Base-by-base conservation (phyloP, 1,284 basidiomycete genomes). In the Volvariella surrecta region DNA sequence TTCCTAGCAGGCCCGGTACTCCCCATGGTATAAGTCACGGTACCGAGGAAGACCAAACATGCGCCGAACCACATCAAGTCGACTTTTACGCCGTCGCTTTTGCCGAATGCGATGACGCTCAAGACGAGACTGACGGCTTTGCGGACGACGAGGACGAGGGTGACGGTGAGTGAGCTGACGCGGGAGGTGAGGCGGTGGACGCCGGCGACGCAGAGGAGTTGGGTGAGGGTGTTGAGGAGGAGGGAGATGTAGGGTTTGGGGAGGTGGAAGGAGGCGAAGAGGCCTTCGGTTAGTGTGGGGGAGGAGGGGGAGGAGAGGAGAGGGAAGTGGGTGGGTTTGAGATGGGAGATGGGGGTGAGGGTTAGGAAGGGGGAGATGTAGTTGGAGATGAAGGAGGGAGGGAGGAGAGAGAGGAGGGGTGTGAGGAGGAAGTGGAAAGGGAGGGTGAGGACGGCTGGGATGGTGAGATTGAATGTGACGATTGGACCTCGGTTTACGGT, bases 171-270 rank as follows among this genome's bases (percentile, higher is more conserved):
- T 4, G 83, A 76, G 37, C 79, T 82, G 2, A 94, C 88, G 34
- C 76, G 72, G 1, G 77, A 75, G 0, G 91, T 93, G 45, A 97
- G 71, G 31, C 88, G 73, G 58, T 97, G 84, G 35, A 96, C 93
- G 31, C 93, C 94, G 2, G 89, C 72, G n/a, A 89, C 83, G 61
- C 93, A 97, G 11, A 95, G 49, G 2, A 93, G 71, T 58, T 95
- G 91, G 0, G 92, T 96, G 28, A 85, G 50, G 2, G 92, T 84
- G 62, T 95, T 96, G 21, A 87, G 60, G 3, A 73, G 56, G 24
- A 97, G 74, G 1, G 82, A 77, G 9, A 83, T 48, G 54, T 82
- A 74, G 34, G 83, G 76, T 13, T 68, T 62, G 0, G 89, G 89
- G 13, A 92, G 54, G 4, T 62, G 56, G 44, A 66, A 38, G 17